Evolutionary conservation across 345 rosid genomes (phyloP).

Genomic region (Melaleuca alternifolia): DNA sequence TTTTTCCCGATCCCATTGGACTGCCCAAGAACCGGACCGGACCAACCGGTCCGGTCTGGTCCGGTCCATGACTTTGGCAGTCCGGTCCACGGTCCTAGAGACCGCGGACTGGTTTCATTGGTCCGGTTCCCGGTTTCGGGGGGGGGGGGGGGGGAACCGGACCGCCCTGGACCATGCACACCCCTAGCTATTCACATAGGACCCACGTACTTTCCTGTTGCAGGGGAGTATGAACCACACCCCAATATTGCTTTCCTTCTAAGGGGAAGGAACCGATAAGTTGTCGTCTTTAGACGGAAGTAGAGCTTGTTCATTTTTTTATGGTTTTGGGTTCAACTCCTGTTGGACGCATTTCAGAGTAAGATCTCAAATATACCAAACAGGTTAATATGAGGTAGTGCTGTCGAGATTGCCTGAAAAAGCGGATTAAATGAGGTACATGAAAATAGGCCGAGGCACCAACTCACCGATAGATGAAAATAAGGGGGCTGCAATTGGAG

Average conservation of each 20-base stretch:
- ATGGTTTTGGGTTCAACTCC: background rate
- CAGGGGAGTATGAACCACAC: too few species aligned
- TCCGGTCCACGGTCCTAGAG: too few species aligned
- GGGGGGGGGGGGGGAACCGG: too few species aligned
- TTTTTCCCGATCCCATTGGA: too few species aligned
- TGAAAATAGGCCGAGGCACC: background rate
- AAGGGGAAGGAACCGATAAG: background rate
- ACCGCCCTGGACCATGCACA: too few species aligned
- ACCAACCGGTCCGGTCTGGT: too few species aligned
- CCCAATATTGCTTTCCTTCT: background rate
- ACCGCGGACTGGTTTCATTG: too few species aligned
- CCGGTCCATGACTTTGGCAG: too few species aligned
- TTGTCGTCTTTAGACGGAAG: background rate
- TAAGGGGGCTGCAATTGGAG: background rate
- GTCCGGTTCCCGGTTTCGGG: too few species aligned
- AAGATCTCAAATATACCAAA: background rate
- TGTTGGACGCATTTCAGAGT: background rate
- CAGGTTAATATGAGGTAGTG: background rate
- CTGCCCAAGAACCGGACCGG: too few species aligned
- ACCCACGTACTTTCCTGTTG: too few species aligned
- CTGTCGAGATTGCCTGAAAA: background rate
- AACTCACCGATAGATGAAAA: background rate
- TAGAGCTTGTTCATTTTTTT: background rate
- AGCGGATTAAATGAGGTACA: background rate
- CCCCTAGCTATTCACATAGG: too few species aligned